These are phyloP conservation scores for Arachis hypogaea DNA, from an alignment of 306 rosid species.

Conservation along the genomic window DNA sequence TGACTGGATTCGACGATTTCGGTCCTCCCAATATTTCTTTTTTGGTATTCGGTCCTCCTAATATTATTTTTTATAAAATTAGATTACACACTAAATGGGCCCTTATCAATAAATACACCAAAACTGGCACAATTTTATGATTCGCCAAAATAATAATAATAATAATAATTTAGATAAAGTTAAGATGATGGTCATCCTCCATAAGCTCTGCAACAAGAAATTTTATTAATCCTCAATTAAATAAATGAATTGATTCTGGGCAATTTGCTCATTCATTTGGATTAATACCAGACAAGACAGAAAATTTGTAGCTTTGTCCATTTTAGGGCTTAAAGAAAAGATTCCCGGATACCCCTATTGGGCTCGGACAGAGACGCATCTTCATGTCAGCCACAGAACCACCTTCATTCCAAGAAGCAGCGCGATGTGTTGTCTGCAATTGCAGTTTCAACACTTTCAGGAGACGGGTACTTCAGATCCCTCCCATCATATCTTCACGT, in stretches of 20 bases:
- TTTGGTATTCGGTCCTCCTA: no score
- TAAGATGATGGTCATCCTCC: slow-evolving; percentile 17
- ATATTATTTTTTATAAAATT: no score
- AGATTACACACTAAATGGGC: no score
- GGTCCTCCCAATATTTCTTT: no score
- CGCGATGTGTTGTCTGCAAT: slow-evolving; percentile 92
- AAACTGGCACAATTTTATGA: no score
- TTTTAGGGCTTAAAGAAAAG: background rate
- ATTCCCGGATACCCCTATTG: slow-evolving; percentile 11
- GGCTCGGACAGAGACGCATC: slow-evolving; percentile 2
- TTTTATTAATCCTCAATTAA: background rate
- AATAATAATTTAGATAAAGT: no score
- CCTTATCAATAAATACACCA: no score
- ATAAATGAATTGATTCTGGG: slow-evolving; percentile 32
- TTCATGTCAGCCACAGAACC: slow-evolving; percentile 64
- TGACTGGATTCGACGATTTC: no score
- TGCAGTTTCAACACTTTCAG: slow-evolving; percentile 95
- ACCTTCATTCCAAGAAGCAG: slow-evolving; percentile 89
- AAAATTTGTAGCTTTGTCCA: slow-evolving; percentile 10
- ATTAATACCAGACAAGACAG: no score
- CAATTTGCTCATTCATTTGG: slow-evolving; percentile 15
- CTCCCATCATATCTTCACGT: background rate
- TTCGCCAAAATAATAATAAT: no score
- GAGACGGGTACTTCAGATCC: slow-evolving; percentile 64
- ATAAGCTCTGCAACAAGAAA: background rate